Conservation (phyloP, 2,329 filamentous ascomycete species). For the Tolypocladium amazonense region DNA sequence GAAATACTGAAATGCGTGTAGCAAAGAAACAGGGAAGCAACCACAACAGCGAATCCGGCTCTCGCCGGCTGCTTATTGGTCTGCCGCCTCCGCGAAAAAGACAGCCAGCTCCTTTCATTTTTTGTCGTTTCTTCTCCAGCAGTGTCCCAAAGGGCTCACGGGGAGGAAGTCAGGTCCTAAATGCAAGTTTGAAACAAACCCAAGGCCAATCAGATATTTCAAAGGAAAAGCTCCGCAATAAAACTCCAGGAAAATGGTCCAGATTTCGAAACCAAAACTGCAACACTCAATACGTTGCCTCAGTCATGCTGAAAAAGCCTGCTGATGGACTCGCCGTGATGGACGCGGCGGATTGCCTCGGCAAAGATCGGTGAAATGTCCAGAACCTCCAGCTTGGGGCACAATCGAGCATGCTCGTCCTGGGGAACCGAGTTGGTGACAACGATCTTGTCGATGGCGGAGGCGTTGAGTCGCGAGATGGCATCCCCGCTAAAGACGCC, state of each 20-base stretch:
- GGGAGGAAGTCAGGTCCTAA: background rate
- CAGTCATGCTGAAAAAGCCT: constrained; percentile 57
- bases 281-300: background rate
- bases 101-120: background rate
- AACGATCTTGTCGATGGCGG: constrained; percentile 82
- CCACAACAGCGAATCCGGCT: background rate
- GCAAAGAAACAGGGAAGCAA: background rate
- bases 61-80: background rate
- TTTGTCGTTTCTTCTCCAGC: background rate
- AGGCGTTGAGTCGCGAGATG: constrained; percentile 87
- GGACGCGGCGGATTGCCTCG: constrained; percentile 89
- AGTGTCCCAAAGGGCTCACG: background rate
- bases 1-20: background rate
- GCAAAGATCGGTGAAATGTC: constrained; percentile 86
- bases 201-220: background rate
- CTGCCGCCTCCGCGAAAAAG: background rate
- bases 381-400: constrained; percentile 82
- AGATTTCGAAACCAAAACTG: background rate
- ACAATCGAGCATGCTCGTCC: constrained; percentile 63
- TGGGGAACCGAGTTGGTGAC: constrained; percentile 96
- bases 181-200: background rate
- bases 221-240: background rate
- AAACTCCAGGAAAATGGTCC: background rate
- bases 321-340: constrained; percentile 96
- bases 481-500: constrained; percentile 93